Percentiles rank a stretch among this genome's conserved stretches.
Evolutionary conservation across 179 eudicot genomes (phyloP).

Genomic region (Silene noctiflora): DNA sequence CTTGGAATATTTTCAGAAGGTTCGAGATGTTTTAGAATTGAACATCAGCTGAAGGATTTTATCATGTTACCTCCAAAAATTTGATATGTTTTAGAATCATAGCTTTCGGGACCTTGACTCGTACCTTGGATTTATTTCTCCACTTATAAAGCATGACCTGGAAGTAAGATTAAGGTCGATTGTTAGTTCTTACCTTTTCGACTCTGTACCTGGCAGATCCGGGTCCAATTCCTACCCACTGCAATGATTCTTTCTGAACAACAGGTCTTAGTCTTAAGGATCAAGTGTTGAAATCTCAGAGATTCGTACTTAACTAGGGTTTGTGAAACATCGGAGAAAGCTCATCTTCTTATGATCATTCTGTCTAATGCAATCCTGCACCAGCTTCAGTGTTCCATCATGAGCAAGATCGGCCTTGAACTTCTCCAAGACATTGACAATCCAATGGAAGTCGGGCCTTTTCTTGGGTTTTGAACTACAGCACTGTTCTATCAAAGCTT

Average conservation of each 20-base stretch:
- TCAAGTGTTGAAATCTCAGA: neutral
- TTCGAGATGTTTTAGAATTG: neutral
- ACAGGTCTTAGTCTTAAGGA: neutral
- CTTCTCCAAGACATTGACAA: constrained; percentile 22
- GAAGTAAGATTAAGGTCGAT: neutral
- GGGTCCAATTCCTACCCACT: too few relatives aligned
- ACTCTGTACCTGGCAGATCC: too few relatives aligned
- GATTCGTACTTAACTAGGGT: constrained; percentile 10
- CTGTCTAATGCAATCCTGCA: constrained; percentile 32
- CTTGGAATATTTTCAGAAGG: too few relatives aligned
- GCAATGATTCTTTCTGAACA: neutral
- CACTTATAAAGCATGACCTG: neutral
- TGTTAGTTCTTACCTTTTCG: neutral
- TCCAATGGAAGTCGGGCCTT: constrained; percentile 24
- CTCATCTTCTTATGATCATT: constrained; percentile 49
- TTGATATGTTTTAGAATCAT: neutral
- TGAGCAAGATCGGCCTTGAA: constrained; percentile 46
- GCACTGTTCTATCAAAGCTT: constrained; percentile 16
- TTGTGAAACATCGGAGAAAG: constrained; percentile 52
- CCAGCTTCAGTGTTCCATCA: constrained; percentile 49
- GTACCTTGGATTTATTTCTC: neutral
- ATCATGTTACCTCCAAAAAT: neutral
- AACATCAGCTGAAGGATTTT: neutral
- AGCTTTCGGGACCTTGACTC: neutral
- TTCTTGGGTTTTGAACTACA: constrained; percentile 17